Evolutionary conservation across 2,329 filamentous ascomycete species (phyloP), one percentile per base, ranked within the genome.

Genomic region (Calonectria hawksworthii): DNA sequence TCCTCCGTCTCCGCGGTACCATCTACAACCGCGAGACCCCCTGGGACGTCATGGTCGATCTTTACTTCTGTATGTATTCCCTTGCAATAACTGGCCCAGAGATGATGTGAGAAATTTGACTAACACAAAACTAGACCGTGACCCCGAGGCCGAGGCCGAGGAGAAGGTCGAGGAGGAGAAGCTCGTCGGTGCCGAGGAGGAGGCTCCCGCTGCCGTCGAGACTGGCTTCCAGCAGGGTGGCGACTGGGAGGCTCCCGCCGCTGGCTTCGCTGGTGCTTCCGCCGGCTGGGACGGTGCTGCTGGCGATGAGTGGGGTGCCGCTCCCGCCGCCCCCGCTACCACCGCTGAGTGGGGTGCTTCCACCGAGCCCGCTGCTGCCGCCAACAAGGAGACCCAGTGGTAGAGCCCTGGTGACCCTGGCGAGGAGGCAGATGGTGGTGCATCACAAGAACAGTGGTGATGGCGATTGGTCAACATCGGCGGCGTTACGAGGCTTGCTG

Each of bases 21-120:
- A 95, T 99, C 86, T 94, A 95, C 87, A 95, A 92, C 92, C 96
- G 97, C 87, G 97, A 99, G 90, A 93, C 94, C 78, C 95, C 98
- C 88, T 99, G 97, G 97, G 97, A 99, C 87, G 94, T 98, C 89
- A 99, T 99, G 94, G 95, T 98, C 85, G 97, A 99, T 94, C 91
- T 99, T 85, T 99, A 99, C 95, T 99, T 99, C 94, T 98, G 91
- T 92, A 91, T 81, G 91, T 90, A 66, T 68, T 41, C 23, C 21
- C 10, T 18, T 36, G 13, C 8, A 26, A n/a, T 16, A 18, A 26
- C 18, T 71, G 26, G 26, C 11, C 30, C n/a, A 13, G 21, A 47
- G 34, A 14, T 36, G 63, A 34, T 23, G 21, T 2, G 5, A 13
- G 44, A 47, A 47, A n/a, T 11, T 13, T 2, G 65, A 41, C 79